Conservation (phyloP, 225 moss, liverwort and hornwort species). For the Climacium dendroides region DNA sequence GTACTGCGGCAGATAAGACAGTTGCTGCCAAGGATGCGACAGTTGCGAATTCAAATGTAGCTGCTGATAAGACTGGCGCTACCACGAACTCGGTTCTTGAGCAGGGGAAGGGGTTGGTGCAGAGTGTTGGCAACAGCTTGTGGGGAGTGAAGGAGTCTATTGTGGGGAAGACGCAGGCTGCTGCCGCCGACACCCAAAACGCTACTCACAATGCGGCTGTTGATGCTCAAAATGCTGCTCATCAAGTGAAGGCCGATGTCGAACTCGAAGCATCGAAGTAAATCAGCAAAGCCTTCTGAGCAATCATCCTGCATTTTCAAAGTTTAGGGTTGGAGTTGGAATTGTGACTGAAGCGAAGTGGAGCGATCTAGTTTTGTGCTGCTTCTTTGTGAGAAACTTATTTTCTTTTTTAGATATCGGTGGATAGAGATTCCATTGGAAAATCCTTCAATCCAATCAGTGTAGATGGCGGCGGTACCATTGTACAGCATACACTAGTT, state of each 20-base stretch:
- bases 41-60: neutral
- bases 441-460: neutral
- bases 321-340: neutral
- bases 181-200: neutral
- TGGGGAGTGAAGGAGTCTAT: constrained; percentile 20
- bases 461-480: neutral
- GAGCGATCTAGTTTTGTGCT: no score
- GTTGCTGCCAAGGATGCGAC: neutral
- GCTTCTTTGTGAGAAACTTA: neutral
- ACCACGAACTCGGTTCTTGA: neutral
- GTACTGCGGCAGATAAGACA: neutral
- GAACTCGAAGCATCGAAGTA: neutral
- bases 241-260: neutral
- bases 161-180: constrained; percentile 2
- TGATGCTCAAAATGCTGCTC: neutral
- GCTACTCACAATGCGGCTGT: neutral
- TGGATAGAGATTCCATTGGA: neutral
- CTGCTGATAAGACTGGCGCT: neutral
- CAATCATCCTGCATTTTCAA: neutral
- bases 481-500: neutral
- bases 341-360: neutral
- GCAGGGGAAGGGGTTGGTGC: constrained; percentile 16
- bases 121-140: constrained; percentile 5
- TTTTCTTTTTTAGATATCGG: neutral
- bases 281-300: neutral